These are phyloP conservation scores for Trichosporon sp. DNA, from an alignment of 1,284 basidiomycete genomes.

Conservation along the genomic window DNA sequence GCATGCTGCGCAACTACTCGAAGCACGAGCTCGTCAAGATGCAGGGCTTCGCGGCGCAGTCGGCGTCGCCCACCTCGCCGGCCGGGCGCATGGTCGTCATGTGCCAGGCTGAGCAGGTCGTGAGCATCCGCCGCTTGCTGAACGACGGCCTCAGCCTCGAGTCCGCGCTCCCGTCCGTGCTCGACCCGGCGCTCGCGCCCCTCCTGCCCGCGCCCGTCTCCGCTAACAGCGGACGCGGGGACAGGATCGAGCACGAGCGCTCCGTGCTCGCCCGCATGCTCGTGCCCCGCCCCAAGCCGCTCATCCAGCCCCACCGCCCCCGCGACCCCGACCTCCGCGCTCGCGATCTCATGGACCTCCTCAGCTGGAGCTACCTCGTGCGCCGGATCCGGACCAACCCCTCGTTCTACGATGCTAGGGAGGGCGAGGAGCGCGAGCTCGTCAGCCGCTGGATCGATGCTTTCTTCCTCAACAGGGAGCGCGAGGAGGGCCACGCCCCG, in stretches of 20 bases:
- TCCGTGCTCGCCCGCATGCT: conserved; percentile 23
- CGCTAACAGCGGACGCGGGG: background rate
- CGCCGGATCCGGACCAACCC: conserved; percentile 74
- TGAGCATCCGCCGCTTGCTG: conserved; percentile 74
- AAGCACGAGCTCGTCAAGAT: conserved; percentile 80
- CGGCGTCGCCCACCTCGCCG: conserved; percentile 23
- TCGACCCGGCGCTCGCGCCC: conserved; percentile 11
- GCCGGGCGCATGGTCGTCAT: conserved; percentile 74
- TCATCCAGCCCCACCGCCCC: conserved; percentile 26
- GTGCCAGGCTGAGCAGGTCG: conserved; percentile 75
- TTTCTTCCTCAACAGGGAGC: conserved; percentile 26
- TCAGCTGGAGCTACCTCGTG: conserved; percentile 78
- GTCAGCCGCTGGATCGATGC: conserved; percentile 68
- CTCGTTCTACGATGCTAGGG: conserved; percentile 68
- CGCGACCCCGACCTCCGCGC: conserved; percentile 52
- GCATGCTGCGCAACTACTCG: conserved; percentile 71
- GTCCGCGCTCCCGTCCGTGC: conserved; percentile 59
- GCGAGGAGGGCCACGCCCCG: conserved; percentile 6
- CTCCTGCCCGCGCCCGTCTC: conserved; percentile 6
- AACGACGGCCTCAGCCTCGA: conserved; percentile 84
- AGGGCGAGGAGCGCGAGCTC: conserved; percentile 53
- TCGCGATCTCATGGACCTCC: conserved; percentile 67
- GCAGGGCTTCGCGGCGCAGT: conserved; percentile 72
- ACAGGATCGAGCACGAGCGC: background rate
- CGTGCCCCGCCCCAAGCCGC: conserved; percentile 25